A percentile compares a stretch with the other conserved stretches of the same genome.
Conservation (phyloP, 164 flowering plant genomes). For the Aristolochia contorta region DNA sequence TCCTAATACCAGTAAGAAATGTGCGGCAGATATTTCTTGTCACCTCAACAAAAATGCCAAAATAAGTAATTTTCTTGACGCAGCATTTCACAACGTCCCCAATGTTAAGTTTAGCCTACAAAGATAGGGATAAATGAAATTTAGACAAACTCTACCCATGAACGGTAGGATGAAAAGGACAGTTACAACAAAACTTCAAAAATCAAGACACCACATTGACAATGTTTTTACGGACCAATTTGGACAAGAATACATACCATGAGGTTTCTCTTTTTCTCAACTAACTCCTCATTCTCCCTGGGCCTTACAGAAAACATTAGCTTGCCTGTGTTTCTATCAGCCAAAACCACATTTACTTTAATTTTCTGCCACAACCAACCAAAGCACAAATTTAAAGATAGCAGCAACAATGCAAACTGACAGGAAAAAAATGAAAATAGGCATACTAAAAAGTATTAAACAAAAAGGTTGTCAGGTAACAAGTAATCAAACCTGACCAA, state of each 20-base stretch:
- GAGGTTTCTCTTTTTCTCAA: conserved; percentile 68
- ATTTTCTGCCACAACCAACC: conserved; percentile 41
- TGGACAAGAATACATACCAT: conserved; percentile 45
- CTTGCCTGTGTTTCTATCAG: conserved; percentile 63
- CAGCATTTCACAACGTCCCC: conserved; percentile 84
- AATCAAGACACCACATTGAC: no score
- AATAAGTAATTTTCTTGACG: conserved; percentile 76
- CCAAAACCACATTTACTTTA: conserved; percentile 53
- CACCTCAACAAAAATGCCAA: conserved; percentile 94
- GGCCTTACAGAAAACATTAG: conserved; percentile 70
- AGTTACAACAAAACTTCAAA: no score
- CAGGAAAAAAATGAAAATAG: background rate
- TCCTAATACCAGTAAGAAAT: background rate
- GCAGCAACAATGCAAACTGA: background rate
- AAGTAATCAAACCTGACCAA: conserved; percentile 67
- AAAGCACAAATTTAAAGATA: background rate
- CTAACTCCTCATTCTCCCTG: conserved; percentile 35
- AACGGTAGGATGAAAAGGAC: no score
- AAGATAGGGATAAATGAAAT: conserved; percentile 5
- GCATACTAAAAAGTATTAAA: background rate
- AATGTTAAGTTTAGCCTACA: conserved; percentile 71
- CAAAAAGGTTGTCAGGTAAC: background rate
- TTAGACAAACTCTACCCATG: background rate
- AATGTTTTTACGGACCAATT: no score
- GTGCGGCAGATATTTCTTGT: conserved; percentile 2